A percentile compares a stretch with the other conserved stretches of the same genome.
These are phyloP conservation scores for Backusella tarrabulga DNA, from an alignment of 192 early-diverging fungal genomes.

Conservation along the genomic window DNA sequence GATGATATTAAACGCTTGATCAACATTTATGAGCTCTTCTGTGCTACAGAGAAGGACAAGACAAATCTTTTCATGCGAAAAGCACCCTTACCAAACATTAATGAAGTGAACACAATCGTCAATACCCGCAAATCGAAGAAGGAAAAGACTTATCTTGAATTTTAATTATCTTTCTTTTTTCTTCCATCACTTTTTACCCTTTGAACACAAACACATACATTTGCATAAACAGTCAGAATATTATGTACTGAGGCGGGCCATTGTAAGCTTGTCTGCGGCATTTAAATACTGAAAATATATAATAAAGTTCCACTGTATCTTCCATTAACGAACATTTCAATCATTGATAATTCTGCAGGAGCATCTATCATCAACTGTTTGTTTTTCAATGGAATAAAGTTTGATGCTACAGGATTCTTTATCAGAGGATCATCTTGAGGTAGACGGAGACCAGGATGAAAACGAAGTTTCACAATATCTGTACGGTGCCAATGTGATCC, in stretches of 20 bases:
- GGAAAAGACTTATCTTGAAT: background rate
- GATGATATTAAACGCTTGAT: background rate
- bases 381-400: slow-evolving; percentile 31
- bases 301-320: too few species aligned
- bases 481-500: slow-evolving; percentile 67
- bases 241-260: background rate
- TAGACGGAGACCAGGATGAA: slow-evolving; percentile 56
- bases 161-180: slow-evolving; percentile 1
- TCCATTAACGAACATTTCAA: slow-evolving; percentile 55
- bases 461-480: slow-evolving; percentile 57
- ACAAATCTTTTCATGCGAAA: background rate
- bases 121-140: background rate
- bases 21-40: slow-evolving; percentile 4
- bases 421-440: slow-evolving; percentile 37
- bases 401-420: slow-evolving; percentile 5
- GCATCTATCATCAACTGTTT: slow-evolving; percentile 36
- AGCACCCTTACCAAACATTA: slow-evolving; percentile 9
- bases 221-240: slow-evolving; percentile 13
- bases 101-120: background rate
- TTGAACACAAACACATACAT: slow-evolving; percentile 5
- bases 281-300: too few species aligned
- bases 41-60: background rate
- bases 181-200: slow-evolving; percentile 13
- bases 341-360: slow-evolving; percentile 52
- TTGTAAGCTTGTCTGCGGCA: too few species aligned